Evolutionary conservation across 352 stramenopile genomes (phyloP), one percentile per base, ranked within the genome.

Genomic region (Vaucheria bursata): DNA sequence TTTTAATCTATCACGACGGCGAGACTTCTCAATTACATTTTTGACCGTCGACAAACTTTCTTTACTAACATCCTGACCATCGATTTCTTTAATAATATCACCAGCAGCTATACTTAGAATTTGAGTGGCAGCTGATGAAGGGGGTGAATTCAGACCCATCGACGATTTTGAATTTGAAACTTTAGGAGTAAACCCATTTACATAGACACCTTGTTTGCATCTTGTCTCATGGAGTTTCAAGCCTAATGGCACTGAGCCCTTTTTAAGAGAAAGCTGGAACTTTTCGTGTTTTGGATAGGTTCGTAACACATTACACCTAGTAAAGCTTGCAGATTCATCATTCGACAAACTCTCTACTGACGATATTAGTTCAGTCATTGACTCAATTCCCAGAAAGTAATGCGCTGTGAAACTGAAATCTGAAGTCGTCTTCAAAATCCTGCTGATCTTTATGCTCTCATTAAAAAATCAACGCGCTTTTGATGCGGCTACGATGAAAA

Each of bases 181-280:
- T n/a, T n/a, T n/a, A 25, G 12, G 4, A 70, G 76, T 32, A 40
- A 81, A 81, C 37, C 76, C 67, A 74, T 81, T 81, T 52, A 50
- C 59, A 32, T 81, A 81, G 29, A 81, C 76, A n/a, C 76, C 76
- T 73, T 38, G 3, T 2, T 33, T 73, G 68, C 32, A 73, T 25
- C 25, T 18, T 32, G 76, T 81, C 45, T 81, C 67, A 33, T 76
- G 76, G 29, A 81, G 76, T 66, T 78, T 81, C 34, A 81, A 8
- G 7, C 76, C 76, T 33, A 81, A 31, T 12, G 76, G 76, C 7
- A 59, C 68, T n/a, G 25, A 68, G 29, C 76, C 76, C 38, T 81
- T 81, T 72, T 81, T 81, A 6, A 81, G 67, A 39, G 71, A 50
- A 0, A 81, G 7, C 31, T 68, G 29, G 53, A 79, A 81, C 1